phyloP scores from a whole-genome alignment of 2,329 filamentous ascomycete species.

The Epichloe sp. region DNA sequence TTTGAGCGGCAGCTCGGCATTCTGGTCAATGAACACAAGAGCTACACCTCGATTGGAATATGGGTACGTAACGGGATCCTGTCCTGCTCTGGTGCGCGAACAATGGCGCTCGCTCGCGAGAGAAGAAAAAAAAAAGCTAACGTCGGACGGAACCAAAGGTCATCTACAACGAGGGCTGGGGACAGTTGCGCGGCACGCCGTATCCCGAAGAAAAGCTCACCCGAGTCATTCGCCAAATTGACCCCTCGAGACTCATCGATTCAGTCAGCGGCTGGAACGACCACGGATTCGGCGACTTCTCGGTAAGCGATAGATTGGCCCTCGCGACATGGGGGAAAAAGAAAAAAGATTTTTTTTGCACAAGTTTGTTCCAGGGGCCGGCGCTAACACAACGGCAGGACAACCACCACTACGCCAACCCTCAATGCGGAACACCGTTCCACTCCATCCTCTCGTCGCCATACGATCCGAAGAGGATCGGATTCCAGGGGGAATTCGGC shows the following conservation, averaged over 20 bases:
- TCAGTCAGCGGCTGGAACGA: slow-evolving; percentile 54
- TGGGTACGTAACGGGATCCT: slow-evolving; percentile 33
- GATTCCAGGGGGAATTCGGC: slow-evolving; percentile 59
- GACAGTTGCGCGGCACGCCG: slow-evolving; percentile 35
- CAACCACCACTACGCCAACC: slow-evolving; percentile 59
- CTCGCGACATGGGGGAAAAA: not conserved
- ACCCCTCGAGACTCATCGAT: slow-evolving; percentile 52
- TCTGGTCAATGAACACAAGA: slow-evolving; percentile 49
- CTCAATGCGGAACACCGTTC: slow-evolving; percentile 58
- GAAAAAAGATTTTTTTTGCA: too few species aligned
- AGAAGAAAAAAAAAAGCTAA: not conserved
- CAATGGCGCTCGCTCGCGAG: too few species aligned
- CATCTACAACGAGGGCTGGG: slow-evolving; percentile 64
- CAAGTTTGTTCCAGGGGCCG: not conserved
- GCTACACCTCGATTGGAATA: slow-evolving; percentile 49
- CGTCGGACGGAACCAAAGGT: slow-evolving; percentile 23
- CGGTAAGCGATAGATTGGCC: slow-evolving; percentile 12
- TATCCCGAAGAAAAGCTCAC: slow-evolving; percentile 46
- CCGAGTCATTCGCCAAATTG: slow-evolving; percentile 38
- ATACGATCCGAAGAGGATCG: slow-evolving; percentile 47
- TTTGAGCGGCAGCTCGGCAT: slow-evolving; percentile 51
- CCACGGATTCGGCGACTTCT: slow-evolving; percentile 54
- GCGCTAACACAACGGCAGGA: slow-evolving; percentile 26
- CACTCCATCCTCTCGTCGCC: slow-evolving; percentile 44
- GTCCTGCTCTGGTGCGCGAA: not conserved